A percentile compares a stretch with the other conserved stretches of the same genome.
Evolutionary conservation across 768 basidiomycete species (phyloP).

Genomic region (Lyophyllum decastes): DNA sequence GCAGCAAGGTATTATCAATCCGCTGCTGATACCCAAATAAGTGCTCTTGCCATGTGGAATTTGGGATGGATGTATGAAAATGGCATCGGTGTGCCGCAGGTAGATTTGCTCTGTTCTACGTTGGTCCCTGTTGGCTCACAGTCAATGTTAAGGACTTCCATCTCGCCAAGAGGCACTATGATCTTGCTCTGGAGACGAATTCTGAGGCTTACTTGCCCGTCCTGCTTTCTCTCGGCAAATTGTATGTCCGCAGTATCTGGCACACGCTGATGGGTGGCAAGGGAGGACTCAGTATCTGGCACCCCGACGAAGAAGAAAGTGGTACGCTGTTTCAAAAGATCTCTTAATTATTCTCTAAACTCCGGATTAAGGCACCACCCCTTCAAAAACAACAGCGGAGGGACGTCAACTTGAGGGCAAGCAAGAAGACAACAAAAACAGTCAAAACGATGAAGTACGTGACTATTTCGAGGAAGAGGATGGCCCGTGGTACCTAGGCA

Average conservation of each 20-base stretch:
- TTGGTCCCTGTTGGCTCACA: background rate
- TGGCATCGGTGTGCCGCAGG: conserved; percentile 88
- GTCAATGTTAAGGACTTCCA: conserved; percentile 75
- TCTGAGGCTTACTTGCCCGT: conserved; percentile 89
- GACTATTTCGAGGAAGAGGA: conserved; percentile 53
- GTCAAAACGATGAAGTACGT: conserved; percentile 33
- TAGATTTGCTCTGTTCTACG: conserved; percentile 24
- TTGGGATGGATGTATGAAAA: conserved; percentile 99
- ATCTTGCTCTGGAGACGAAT: conserved; percentile 85
- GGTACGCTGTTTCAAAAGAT: conserved; percentile 21
- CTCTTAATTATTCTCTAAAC: background rate
- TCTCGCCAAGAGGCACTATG: conserved; percentile 95
- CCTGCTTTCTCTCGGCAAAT: conserved; percentile 73
- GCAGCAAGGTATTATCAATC: conserved; percentile 94
- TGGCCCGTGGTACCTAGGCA: conserved; percentile 80
- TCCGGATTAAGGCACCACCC: conserved; percentile 7
- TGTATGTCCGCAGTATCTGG: conserved; percentile 86
- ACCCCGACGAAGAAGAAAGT: conserved; percentile 51
- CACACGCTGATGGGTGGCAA: conserved; percentile 73
- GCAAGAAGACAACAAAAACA: conserved; percentile 27
- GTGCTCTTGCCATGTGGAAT: conserved; percentile 97
- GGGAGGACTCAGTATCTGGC: conserved; percentile 70
- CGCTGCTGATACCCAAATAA: conserved; percentile 89
- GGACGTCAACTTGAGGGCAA: conserved; percentile 41
- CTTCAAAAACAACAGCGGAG: conserved; percentile 26